Base-by-base conservation (phyloP, 2,329 filamentous ascomycete species). In the Cladophialophora yegresii region DNA sequence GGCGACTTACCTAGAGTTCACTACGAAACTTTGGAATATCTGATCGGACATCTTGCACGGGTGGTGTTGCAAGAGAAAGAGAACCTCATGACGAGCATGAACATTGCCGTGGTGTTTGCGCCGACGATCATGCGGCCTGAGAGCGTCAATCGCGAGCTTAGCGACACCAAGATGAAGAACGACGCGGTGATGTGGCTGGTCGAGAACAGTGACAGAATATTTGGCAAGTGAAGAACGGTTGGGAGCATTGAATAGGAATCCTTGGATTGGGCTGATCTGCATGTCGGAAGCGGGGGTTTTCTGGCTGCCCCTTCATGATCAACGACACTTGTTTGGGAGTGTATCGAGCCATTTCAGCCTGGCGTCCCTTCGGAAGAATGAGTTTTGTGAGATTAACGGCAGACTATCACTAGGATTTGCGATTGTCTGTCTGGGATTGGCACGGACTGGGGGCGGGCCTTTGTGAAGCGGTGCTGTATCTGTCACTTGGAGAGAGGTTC, bases 21-120 rank as follows among this genome's bases (percentile, higher is more conserved):
- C 77, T 87, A 88, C 51, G 92, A 96, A 74, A 93, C 91, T 69
- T 85, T 99, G 7, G 92, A 96, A 75, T 97, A 96, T 76, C 83
- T 99, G 66, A 88, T 98, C 75, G 95, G 96, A 82, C 95, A 99
- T 80, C 84, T 99, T 71, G 89, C 88, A 70, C 87, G 92, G 65
- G 93, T 99, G 45, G 90, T 96, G 63, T 83, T 87, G 71, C 87
- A 90, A 69, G 90, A 96, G 75, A 85, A 84, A 45, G 90, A 96
- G 75, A 98, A 98, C 74, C 77, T 97, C 76, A 99, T 99, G 95
- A 96, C 92, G 26, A 91, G 93, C 62, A 91, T 96, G 78, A 99
- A 99, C 75, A 80, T 98, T 66, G 92, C 95, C 3, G 95, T 99
- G 49, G 95, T 99, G 43, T 99, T 99, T 75, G 95, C 95, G 8